Conservation (phyloP, 2,329 filamentous ascomycete genomes). For the Calonectria pauciramosa region DNA sequence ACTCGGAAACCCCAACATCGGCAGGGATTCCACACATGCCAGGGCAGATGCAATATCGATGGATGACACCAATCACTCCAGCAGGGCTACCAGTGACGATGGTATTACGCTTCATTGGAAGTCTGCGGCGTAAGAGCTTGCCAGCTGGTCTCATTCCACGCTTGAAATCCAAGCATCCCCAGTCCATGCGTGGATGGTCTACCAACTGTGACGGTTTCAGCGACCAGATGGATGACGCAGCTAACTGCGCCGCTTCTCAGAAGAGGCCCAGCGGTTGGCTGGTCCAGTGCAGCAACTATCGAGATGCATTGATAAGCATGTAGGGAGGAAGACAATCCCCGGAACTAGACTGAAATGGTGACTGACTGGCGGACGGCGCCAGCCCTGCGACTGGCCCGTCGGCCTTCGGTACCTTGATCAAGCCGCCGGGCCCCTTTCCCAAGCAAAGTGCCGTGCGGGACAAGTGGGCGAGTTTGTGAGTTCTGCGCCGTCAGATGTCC, state of each 20-base stretch:
- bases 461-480: neutral
- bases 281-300: neutral
- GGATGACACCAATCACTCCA: neutral
- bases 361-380: neutral
- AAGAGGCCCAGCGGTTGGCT: neutral
- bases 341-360: neutral
- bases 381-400: neutral
- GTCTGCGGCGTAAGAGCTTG: neutral
- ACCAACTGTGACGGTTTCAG: conserved; percentile 12
- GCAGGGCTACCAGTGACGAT: neutral
- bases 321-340: conserved; percentile 1
- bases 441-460: neutral
- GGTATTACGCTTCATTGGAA: neutral
- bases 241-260: conserved; percentile 4
- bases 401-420: conserved; percentile 23
- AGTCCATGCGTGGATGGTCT: neutral
- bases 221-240: conserved; percentile 20
- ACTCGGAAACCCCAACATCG: neutral
- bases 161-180: conserved; percentile 4
- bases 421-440: neutral
- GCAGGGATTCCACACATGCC: conserved; percentile 5
- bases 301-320: conserved; percentile 22
- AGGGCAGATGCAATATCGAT: neutral
- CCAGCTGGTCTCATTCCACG: neutral
- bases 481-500: conserved; percentile 7